These are phyloP conservation scores for Crinitomyces ghanaensis DNA, from an alignment of 805 yeast species.

Conservation along the genomic window DNA sequence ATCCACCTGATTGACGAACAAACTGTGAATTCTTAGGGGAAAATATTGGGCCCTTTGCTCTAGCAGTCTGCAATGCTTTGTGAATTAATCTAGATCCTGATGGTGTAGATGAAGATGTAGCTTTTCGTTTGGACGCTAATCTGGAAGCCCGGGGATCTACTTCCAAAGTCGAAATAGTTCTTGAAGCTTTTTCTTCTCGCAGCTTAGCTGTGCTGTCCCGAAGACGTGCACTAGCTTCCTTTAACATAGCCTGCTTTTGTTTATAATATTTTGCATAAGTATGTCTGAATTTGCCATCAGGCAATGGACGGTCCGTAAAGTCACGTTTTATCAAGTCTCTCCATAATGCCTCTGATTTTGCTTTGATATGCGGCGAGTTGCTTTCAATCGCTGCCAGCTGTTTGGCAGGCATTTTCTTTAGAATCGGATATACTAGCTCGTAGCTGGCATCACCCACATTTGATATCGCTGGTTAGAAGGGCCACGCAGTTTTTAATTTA, in stretches of 20 bases:
- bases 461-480: conserved; percentile 19
- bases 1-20: not conserved
- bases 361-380: conserved; percentile 22
- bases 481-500: too few species aligned
- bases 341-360: conserved; percentile 27
- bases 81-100: conserved; percentile 16
- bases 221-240: conserved; percentile 31
- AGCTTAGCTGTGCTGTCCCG: conserved; percentile 20
- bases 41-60: conserved; percentile 15
- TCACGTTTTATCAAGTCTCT: conserved; percentile 19
- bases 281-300: conserved; percentile 17
- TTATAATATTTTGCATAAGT: conserved; percentile 20
- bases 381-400: conserved; percentile 26
- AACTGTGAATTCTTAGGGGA: conserved; percentile 14
- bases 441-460: conserved; percentile 31
- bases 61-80: conserved; percentile 11
- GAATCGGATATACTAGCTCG: conserved; percentile 27
- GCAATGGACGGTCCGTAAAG: conserved; percentile 25
- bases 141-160: conserved; percentile 15
- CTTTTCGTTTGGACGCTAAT: conserved; percentile 10
- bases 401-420: conserved; percentile 21
- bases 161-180: conserved; percentile 15
- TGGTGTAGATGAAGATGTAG: conserved; percentile 4
- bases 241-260: conserved; percentile 37
- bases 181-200: conserved; percentile 18